phyloP scores from a whole-genome alignment of 169 alveolate genomes.

The Fabrea salina region DNA sequence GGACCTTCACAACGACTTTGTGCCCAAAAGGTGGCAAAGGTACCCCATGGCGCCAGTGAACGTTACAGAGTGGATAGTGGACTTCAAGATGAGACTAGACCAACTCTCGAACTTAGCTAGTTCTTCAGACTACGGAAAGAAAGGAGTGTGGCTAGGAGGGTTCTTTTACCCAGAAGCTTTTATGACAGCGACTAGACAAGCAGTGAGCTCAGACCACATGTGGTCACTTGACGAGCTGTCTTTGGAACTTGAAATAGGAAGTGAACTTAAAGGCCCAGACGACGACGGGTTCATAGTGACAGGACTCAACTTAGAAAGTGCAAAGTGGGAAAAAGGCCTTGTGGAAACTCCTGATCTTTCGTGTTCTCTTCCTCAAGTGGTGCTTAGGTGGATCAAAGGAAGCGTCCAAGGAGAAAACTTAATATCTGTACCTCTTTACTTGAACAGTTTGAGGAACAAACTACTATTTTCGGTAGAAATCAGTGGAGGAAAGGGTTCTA shows the following conservation, averaged over 20 bases:
- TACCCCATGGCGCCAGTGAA: constrained; percentile 71
- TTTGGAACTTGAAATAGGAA: constrained; percentile 58
- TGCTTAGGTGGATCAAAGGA: constrained; percentile 75
- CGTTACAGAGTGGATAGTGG: constrained; percentile 88
- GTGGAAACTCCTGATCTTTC: constrained; percentile 70
- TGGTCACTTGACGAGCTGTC: constrained; percentile 85
- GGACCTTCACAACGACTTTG: constrained; percentile 69
- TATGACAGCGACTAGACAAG: constrained; percentile 87
- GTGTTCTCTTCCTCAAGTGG: constrained; percentile 65
- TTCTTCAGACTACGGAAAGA: constrained; percentile 53
- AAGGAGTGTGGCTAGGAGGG: constrained; percentile 87
- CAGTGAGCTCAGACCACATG: constrained; percentile 72
- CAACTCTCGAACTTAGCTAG: constrained; percentile 63
- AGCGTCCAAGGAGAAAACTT: constrained; percentile 36
- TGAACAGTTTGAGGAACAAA: constrained; percentile 78
- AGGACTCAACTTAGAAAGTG: constrained; percentile 85
- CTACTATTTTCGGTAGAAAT: constrained; percentile 78
- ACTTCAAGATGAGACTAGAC: constrained; percentile 76
- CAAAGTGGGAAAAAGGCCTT: constrained; percentile 69
- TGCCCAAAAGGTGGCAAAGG: constrained; percentile 83
- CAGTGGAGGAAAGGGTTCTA: constrained; percentile 62
- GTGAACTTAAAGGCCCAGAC: constrained; percentile 37
- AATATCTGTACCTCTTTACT: constrained; percentile 79
- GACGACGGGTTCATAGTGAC: constrained; percentile 70
- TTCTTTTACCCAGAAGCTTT: constrained; percentile 89